Evolutionary conservation across 2,329 filamentous ascomycete genomes (phyloP), one percentile per base, ranked within the genome.

Genomic region (Pseudogymnoascus pannorum): DNA sequence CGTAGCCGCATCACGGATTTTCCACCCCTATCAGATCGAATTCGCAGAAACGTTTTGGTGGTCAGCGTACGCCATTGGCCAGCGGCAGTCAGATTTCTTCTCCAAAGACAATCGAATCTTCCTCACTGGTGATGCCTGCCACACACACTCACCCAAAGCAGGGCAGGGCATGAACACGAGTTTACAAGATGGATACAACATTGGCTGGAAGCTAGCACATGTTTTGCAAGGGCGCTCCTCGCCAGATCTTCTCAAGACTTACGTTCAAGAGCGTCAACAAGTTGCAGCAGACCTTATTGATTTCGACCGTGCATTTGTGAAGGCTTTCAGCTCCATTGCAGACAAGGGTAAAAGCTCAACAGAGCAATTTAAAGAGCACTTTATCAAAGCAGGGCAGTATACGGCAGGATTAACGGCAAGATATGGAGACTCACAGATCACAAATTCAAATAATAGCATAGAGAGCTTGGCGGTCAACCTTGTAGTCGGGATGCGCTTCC

Each of bases 141-240:
- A 84, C 63, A 84, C 83, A 0, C 84, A 87, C 31, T 83, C 80
- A 6, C 84, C 84, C 1, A 86, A 87, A 68, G 84, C 84, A 0
- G 84, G 83, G 0, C 84, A 87, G 68, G 84, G 81, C 3, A 80
- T 82, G 76, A 82, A 82, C 63, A 77, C 78, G 18, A 76, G 78
- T 54, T 73, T 86, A 60, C 83, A 86, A 68, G 84, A 87, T 64
- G 78, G 84, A 12, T 82, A 84, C 66, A 85, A 85, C 61, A 78
- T 85, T 59, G 83, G 82, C 5, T 85, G 82, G 82, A 86, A 86
- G 66, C 73, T 86, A 5, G 80, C 75, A 0, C 73, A 76, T 24
- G 73, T 84, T 1, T 69, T 84, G 1, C 75, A 70, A 11, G 77
- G 78, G 1, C 72, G 74, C 58, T 77, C 79, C 0, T 64, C 60